Evolutionary conservation across 495 filamentous ascomycete genomes (phyloP).

Genomic region (Aspergillus asperescens): DNA sequence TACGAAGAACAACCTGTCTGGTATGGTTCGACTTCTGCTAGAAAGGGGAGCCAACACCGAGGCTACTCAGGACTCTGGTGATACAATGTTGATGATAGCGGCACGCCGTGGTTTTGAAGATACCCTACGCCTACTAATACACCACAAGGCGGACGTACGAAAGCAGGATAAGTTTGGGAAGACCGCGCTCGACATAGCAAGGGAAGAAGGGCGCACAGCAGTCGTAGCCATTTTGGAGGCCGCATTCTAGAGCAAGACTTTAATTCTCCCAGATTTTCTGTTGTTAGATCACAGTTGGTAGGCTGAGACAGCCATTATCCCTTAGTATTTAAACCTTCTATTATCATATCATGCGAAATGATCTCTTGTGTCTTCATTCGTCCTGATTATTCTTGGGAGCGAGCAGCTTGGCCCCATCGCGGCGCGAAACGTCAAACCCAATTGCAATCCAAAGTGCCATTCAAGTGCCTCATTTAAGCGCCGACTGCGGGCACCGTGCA

Average conservation of each 20-base stretch:
- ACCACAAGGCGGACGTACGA: background rate
- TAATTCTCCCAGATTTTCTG: no score
- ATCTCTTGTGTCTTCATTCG: no score
- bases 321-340: no score
- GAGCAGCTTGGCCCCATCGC: background rate
- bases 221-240: background rate
- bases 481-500: conserved; percentile 13
- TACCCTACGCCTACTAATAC: background rate
- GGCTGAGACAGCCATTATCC: no score
- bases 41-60: conserved; percentile 21
- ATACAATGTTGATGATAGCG: conserved; percentile 11
- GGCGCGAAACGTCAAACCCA: conserved; percentile 9
- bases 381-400: no score
- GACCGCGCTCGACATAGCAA: conserved; percentile 1
- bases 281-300: no score
- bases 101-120: background rate
- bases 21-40: conserved; percentile 24
- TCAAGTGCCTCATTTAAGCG: conserved; percentile 14
- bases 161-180: background rate
- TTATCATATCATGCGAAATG: no score
- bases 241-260: background rate
- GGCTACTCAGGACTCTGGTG: conserved; percentile 10
- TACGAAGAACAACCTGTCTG: background rate
- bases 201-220: background rate
- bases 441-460: conserved; percentile 5